Evolutionary conservation across 2,329 filamentous ascomycete genomes (phyloP).

Genomic region (Mollisia scopiformis): DNA sequence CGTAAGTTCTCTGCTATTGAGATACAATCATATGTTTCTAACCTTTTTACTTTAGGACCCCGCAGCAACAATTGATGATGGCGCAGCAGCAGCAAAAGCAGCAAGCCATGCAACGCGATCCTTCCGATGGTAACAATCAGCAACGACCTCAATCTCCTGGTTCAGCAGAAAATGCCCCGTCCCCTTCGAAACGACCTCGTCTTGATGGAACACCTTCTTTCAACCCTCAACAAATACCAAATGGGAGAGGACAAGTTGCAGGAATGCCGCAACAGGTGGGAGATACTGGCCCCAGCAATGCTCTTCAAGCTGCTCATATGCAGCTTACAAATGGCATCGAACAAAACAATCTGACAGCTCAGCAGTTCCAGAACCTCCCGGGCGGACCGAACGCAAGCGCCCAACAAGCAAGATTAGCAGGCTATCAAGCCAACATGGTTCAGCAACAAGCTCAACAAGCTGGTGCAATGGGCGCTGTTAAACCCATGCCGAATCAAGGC

Average conservation of each 20-base stretch:
- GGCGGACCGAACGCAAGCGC: slow-evolving; percentile 41
- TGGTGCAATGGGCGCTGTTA: slow-evolving; percentile 34
- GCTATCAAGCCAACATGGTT: slow-evolving; percentile 83
- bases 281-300: slow-evolving; percentile 52
- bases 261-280: slow-evolving; percentile 74
- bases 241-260: slow-evolving; percentile 66
- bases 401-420: slow-evolving; percentile 70
- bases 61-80: slow-evolving; percentile 67
- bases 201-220: slow-evolving; percentile 71
- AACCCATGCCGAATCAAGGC: slow-evolving; percentile 68
- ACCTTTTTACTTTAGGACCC: neutral
- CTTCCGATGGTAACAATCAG: slow-evolving; percentile 80
- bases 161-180: slow-evolving; percentile 84
- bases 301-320: slow-evolving; percentile 59
- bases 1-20: slow-evolving; percentile 51
- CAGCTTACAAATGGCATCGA: slow-evolving; percentile 74
- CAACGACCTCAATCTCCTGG: slow-evolving; percentile 77
- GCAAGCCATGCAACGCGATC: slow-evolving; percentile 84
- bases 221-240: slow-evolving; percentile 71
- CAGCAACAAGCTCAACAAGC: slow-evolving; percentile 72
- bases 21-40: neutral
- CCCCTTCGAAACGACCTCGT: slow-evolving; percentile 86
- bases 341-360: slow-evolving; percentile 70
- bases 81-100: slow-evolving; percentile 74
- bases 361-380: slow-evolving; percentile 70